Evolutionary conservation across 2,329 filamentous ascomycete species (phyloP), one percentile per base, ranked within the genome.

Genomic region (Pseudocercospora macadamiae): DNA sequence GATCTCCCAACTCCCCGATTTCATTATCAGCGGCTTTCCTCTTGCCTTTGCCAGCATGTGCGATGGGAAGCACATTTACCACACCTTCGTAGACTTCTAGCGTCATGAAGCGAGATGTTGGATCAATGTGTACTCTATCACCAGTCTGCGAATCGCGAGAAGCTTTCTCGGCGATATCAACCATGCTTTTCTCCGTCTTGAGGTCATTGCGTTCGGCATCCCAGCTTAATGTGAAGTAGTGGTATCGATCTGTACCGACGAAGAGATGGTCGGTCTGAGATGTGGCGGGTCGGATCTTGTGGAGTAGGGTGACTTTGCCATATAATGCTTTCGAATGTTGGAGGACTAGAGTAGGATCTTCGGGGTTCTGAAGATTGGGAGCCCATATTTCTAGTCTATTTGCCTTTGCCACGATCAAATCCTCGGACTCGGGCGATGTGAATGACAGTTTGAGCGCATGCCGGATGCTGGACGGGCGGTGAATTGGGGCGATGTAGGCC

Each of bases 401-500:
- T 25, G 90, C 84, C 77, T 93, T 96, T 28, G 92, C 91, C 70
- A 97, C 82, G 54, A 97, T 86, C 63, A 99, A 80, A 68, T 90
- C 92, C 69, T 96, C 89, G 61, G 92, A 86, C 51, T 90, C 85
- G 3, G 85, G 78, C 42, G 85, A 83, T 52, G 96, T 80, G 68
- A 97, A 88, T 68, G 86, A 87, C 61, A 93, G 83, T 71, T 89
- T 90, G 65, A 97, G 75, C 12, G 93, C 93, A 83, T 96, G 90
- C 55, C 93, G 87, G 64, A 97, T 87, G 79, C 91, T 96, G 74
- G 91, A 97, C 21, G 95, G 89, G 68, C 88, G 85, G 75, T 99
- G 95, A 57, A 99, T 95, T 36, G 95, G 93, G 62, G 91, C 92
- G 70, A 99, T 81, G 75, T 97, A 99, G 53, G 95, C 90, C 95